phyloP scores from a whole-genome alignment of 805 yeast genomes.

The Lipomyces mesembrius region DNA sequence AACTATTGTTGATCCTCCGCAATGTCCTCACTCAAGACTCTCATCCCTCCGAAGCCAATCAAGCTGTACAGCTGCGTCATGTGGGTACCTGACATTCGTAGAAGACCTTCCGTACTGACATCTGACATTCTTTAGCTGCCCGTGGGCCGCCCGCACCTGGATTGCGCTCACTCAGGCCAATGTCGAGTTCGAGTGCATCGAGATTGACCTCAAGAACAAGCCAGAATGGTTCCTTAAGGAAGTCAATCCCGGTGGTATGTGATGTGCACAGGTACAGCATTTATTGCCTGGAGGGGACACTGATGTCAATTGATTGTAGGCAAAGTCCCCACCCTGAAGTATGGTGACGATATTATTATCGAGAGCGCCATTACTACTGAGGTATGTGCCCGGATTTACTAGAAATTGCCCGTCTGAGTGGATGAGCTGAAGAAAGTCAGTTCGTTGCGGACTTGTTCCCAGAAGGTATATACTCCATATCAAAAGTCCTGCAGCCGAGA shows the following conservation, averaged over 20 bases:
- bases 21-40: conserved; percentile 25
- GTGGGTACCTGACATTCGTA: conserved; percentile 12
- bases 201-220: conserved; percentile 42
- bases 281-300: not conserved
- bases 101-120: not conserved
- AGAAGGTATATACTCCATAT: conserved; percentile 25
- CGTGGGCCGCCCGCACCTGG: conserved; percentile 45
- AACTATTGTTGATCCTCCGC: not conserved
- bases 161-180: conserved; percentile 41
- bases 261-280: not conserved
- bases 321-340: conserved; percentile 42
- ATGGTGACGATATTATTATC: conserved; percentile 32
- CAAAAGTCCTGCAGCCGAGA: not conserved
- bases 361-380: conserved; percentile 13
- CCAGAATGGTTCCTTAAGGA: conserved; percentile 43
- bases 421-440: conserved; percentile 5
- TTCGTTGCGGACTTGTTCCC: conserved; percentile 42
- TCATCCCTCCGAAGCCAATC: conserved; percentile 40
- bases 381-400: conserved; percentile 9
- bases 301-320: conserved; percentile 15
- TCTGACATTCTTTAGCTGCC: conserved; percentile 32
- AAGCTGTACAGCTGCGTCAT: conserved; percentile 32
- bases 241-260: conserved; percentile 40
- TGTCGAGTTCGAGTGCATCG: conserved; percentile 40
- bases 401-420: not conserved